Conservation (phyloP, 2,329 filamentous ascomycete genomes). For the Ambrosiella cleistominuta region DNA sequence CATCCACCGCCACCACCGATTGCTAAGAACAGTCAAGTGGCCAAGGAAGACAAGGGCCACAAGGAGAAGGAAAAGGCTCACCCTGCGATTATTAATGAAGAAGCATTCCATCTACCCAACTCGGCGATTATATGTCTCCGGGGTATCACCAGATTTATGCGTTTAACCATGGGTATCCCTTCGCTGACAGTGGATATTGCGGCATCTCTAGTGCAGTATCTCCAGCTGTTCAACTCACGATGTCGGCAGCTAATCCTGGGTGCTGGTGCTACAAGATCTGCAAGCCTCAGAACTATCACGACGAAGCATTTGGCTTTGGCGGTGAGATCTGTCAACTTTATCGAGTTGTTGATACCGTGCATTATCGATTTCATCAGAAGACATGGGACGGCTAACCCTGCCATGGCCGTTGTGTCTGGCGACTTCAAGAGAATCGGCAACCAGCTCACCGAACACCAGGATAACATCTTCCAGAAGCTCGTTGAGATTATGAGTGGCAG, state of each 20-base stretch:
- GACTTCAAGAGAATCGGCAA: conserved; percentile 82
- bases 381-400: conserved; percentile 33
- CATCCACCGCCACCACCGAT: conserved; percentile 22
- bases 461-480: conserved; percentile 78
- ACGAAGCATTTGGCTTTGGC: conserved; percentile 88
- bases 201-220: conserved; percentile 60
- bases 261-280: conserved; percentile 74
- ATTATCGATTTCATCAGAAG: conserved; percentile 80
- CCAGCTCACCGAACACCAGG: conserved; percentile 74
- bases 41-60: conserved; percentile 25
- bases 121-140: conserved; percentile 68
- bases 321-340: conserved; percentile 73
- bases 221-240: conserved; percentile 88
- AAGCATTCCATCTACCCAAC: conserved; percentile 69
- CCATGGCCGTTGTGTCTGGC: conserved; percentile 44
- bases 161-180: conserved; percentile 68
- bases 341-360: conserved; percentile 74
- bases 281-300: conserved; percentile 87
- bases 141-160: conserved; percentile 67
- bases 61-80: conserved; percentile 45
- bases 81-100: conserved; percentile 62
- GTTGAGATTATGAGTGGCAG: conserved; percentile 81
- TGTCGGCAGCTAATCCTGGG: conserved; percentile 94
- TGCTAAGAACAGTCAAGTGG: conserved; percentile 34
- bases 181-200: conserved; percentile 78